These are phyloP conservation scores for Neurospora sp. DNA, from an alignment of 2,329 filamentous ascomycete species.

Conservation along the genomic window DNA sequence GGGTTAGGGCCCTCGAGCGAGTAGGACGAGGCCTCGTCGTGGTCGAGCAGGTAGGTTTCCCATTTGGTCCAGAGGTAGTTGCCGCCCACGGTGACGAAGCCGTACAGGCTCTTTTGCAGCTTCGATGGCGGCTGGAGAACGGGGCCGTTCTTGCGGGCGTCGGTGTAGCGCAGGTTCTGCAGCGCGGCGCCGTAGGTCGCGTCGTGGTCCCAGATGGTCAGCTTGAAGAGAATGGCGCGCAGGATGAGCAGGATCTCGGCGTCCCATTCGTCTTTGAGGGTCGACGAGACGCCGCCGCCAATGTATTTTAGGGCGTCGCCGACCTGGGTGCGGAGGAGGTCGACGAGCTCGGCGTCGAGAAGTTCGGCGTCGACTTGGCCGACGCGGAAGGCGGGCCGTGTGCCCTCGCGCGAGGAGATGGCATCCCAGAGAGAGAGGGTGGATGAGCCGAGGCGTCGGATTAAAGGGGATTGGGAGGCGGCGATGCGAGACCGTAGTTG, in stretches of 20 bases:
- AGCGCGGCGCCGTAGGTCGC: slow-evolving; percentile 88
- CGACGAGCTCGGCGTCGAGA: slow-evolving; percentile 83
- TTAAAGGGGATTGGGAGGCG: slow-evolving; percentile 41
- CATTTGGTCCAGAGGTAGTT: slow-evolving; percentile 86
- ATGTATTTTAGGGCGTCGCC: slow-evolving; percentile 83
- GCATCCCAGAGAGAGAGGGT: slow-evolving; percentile 56
- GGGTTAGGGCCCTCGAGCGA: slow-evolving; percentile 49
- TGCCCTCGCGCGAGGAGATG: slow-evolving; percentile 65
- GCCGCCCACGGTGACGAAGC: slow-evolving; percentile 75
- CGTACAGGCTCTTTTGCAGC: slow-evolving; percentile 78
- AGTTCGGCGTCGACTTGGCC: slow-evolving; percentile 94
- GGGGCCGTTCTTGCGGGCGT: slow-evolving; percentile 58
- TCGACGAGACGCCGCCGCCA: slow-evolving; percentile 40
- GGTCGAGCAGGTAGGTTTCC: slow-evolving; percentile 74
- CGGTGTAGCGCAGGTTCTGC: slow-evolving; percentile 83
- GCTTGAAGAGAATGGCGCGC: slow-evolving; percentile 77
- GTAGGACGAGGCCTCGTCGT: slow-evolving; percentile 49
- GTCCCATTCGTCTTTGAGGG: slow-evolving; percentile 77
- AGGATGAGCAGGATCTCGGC: slow-evolving; percentile 74
- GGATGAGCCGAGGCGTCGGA: slow-evolving; percentile 47
- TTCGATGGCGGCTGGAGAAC: slow-evolving; percentile 61
- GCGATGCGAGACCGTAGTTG: slow-evolving; percentile 34
- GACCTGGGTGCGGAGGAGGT: slow-evolving; percentile 76
- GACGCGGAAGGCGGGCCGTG: slow-evolving; percentile 78
- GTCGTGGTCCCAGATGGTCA: slow-evolving; percentile 93